Base-by-base conservation (phyloP, 2,329 filamentous ascomycete species). In the Penicillium corylophilum region DNA sequence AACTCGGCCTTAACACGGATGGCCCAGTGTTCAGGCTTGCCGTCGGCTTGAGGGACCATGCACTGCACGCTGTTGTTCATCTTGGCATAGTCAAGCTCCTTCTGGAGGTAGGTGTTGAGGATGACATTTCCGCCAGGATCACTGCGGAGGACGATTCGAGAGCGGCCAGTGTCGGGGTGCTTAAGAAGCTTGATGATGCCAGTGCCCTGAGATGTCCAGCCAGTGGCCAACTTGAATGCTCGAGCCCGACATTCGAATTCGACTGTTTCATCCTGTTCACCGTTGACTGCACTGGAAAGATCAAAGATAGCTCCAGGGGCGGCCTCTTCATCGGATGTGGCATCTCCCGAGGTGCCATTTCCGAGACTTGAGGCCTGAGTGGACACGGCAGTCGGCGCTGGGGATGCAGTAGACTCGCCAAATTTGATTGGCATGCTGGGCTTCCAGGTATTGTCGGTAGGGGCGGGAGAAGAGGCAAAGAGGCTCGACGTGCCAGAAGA, bases 81-180 rank as follows among this genome's bases (percentile, higher is more conserved):
- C 6, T 79, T 74, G 63, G 81, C 82, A 74, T 91, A 92, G 5
- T 77, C 76, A 46, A 85, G 72, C n/a, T 79, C 75, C 2, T 82
- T 74, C 29, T 89, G 71, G 44, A 92, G 70, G 18, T 77, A 71
- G 60, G 86, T 82, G 73, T 95, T 95, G 63, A 95, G 74, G 3
- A 87, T 81, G 42, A 93, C 77, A 35, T 87, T 82, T 15, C 90
- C 90, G 56, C 85, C 81, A 0, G 89, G 88, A 57, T 91, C 87
- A n/a, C 83, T 83, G 44, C 90, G 84, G 55, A 92, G 74, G 18
- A 95, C 73, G 41, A 94, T 74, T 36, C 90, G 83, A 4, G 85
- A 81, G 24, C 80, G 78, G 18, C 82, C 83, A 0, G 84, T 89
- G 15, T 79, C 78, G 68, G 89, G 88, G 74, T 93, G 81, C 71